phyloP scores from a whole-genome alignment of 495 filamentous ascomycete genomes.

The Ascodesmis nigricans region DNA sequence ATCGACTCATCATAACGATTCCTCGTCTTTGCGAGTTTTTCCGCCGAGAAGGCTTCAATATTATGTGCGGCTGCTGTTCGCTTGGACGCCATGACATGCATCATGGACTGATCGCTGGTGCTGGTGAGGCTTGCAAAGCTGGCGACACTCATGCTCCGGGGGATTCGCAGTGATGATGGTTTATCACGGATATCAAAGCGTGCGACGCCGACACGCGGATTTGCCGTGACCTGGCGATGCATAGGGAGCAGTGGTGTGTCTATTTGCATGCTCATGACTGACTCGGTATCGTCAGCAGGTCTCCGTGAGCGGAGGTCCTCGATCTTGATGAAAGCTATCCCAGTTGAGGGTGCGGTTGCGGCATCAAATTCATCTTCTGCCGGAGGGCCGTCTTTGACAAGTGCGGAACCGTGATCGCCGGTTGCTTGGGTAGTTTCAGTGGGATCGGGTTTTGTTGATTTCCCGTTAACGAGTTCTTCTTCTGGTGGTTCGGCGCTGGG shows the following conservation, averaged over 20 bases:
- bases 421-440: slow-evolving; percentile 5
- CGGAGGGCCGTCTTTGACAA: slow-evolving; percentile 1
- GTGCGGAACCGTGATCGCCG: slow-evolving; percentile 2
- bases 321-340: slow-evolving; percentile 17
- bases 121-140: slow-evolving; percentile 15
- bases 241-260: slow-evolving; percentile 7
- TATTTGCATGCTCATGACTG: slow-evolving; percentile 9
- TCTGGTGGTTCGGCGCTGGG: slow-evolving; percentile 7
- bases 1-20: slow-evolving; percentile 48
- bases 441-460: neutral
- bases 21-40: slow-evolving; percentile 19
- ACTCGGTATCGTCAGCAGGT: slow-evolving; percentile 14
- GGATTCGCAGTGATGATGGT: slow-evolving; percentile 7
- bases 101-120: slow-evolving; percentile 12
- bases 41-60: slow-evolving; percentile 15
- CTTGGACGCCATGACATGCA: too few relatives aligned
- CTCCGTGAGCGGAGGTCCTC: slow-evolving; percentile 14
- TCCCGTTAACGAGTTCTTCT: slow-evolving; percentile 7
- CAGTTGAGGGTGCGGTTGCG: slow-evolving; percentile 9
- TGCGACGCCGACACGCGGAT: slow-evolving; percentile 12
- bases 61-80: neutral
- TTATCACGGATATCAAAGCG: slow-evolving; percentile 17
- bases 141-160: slow-evolving; percentile 12
- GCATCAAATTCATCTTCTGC: slow-evolving; percentile 5
- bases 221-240: slow-evolving; percentile 5